Conservation (phyloP, 768 basidiomycete genomes). For the Mycena metata region DNA sequence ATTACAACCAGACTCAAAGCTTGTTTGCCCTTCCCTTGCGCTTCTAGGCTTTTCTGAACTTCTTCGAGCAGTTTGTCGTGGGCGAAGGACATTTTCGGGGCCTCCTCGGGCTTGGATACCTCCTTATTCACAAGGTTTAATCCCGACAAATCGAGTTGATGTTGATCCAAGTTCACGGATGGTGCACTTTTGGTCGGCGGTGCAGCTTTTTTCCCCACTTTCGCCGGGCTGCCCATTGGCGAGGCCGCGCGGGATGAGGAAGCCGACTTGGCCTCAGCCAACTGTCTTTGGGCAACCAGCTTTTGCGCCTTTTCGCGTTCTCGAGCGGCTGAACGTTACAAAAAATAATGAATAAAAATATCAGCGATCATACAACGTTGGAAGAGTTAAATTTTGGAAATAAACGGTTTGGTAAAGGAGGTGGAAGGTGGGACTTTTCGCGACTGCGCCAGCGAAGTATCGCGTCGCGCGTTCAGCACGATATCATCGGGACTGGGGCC, state of each 20-base stretch:
- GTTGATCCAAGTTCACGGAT: constrained; percentile 60
- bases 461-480: constrained; percentile 83
- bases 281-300: constrained; percentile 60
- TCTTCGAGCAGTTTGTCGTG: constrained; percentile 89
- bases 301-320: constrained; percentile 85
- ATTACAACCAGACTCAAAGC: constrained; percentile 91
- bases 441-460: constrained; percentile 70
- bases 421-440: constrained; percentile 38
- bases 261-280: constrained; percentile 52
- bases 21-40: constrained; percentile 68
- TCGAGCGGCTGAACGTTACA: constrained; percentile 74
- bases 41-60: constrained; percentile 66
- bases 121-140: constrained; percentile 73
- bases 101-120: constrained; percentile 56
- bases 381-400: constrained; percentile 41
- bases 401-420: constrained; percentile 36
- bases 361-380: constrained; percentile 47
- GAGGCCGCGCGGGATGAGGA: constrained; percentile 63
- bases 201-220: constrained; percentile 61
- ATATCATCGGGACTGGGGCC: constrained; percentile 94
- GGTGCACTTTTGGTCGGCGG: constrained; percentile 40
- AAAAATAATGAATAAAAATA: constrained; percentile 54
- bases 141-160: constrained; percentile 79
- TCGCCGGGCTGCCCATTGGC: constrained; percentile 57
- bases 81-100: constrained; percentile 77